Evolutionary conservation across 2,329 filamentous ascomycete genomes (phyloP), one percentile per base, ranked within the genome.

Genomic region (Ceratocystis papillata): DNA sequence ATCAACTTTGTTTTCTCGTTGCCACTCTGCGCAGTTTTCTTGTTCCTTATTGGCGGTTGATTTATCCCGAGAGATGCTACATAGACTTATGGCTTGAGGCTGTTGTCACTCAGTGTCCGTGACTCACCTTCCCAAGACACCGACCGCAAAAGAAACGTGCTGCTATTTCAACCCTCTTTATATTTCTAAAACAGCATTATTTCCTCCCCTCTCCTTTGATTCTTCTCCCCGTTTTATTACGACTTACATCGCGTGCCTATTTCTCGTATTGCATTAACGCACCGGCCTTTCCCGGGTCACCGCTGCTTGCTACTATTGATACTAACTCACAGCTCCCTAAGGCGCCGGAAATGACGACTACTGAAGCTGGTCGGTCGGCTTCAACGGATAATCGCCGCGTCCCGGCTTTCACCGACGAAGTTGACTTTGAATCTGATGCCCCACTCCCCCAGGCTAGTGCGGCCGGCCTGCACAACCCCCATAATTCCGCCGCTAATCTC

Each of bases 341-440:
- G 46, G 7, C 41, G 6, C 1, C 41, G 5, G 20, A 28, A 28
- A 62, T 62, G 45, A 15, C 37, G 10, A 10, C 8, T 20, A 41
- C 60, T 22, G 25, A 46, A 17, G 60, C 55, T n/a, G 28, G 15
- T 1, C 55, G 55, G 30, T 1, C 17, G 6, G 55, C 28, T 10
- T 15, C 55, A 3, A n/a, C 7, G 28, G 25, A 28, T 4, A 3
- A 30, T 3, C n/a, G n/a, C 28, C 20, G 15, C 5, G 25, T 8
- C 28, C 17, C 15, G 17, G 5, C 17, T 7, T 59, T 59, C 28
- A 15, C 12, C 55, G 28, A 59, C 30, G 55, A 59, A 15, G 6
- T 59, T 37, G 61, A 20, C 48, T 72, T 72, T 30, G 77, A 78
- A 70, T 75, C 76, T 46, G 77, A 79, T 73, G 76, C 76, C 62